Evolutionary conservation across 2,329 filamentous ascomycete species (phyloP).

Genomic region (Fusarium tupiense): DNA sequence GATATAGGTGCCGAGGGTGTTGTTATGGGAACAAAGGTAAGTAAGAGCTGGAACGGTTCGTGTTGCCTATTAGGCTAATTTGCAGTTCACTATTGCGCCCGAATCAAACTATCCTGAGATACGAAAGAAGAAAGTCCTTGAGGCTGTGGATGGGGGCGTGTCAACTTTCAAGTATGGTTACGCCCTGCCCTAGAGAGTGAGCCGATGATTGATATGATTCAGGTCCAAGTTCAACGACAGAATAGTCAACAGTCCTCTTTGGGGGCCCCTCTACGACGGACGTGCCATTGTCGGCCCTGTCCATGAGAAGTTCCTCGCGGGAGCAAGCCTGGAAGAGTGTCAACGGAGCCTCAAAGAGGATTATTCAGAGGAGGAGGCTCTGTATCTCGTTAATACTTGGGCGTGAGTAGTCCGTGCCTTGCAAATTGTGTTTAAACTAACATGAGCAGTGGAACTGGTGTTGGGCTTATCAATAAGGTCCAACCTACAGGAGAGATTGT

Average conservation of each 20-base stretch:
- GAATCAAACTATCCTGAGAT: slow-evolving; percentile 56
- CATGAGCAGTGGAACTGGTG: slow-evolving; percentile 51
- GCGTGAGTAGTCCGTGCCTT: slow-evolving; percentile 44
- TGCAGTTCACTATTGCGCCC: slow-evolving; percentile 54
- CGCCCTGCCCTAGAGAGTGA: neutral
- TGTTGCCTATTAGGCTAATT: slow-evolving; percentile 25
- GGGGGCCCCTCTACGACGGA: slow-evolving; percentile 57
- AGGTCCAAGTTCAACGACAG: slow-evolving; percentile 56
- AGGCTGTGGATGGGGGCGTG: slow-evolving; percentile 55
- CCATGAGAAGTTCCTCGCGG: slow-evolving; percentile 52
- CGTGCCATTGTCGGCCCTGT: slow-evolving; percentile 53
- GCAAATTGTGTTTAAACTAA: slow-evolving; percentile 1
- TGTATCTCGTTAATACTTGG: slow-evolving; percentile 50
- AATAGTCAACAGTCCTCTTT: slow-evolving; percentile 50
- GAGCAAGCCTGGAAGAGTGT: slow-evolving; percentile 56
- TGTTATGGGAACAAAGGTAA: slow-evolving; percentile 56
- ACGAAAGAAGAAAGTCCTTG: slow-evolving; percentile 53
- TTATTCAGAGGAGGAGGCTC: slow-evolving; percentile 47
- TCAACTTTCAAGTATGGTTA: slow-evolving; percentile 56
- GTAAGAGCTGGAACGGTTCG: slow-evolving; percentile 1
- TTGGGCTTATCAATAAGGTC: slow-evolving; percentile 56
- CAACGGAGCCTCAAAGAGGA: slow-evolving; percentile 51
- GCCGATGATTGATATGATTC: neutral
- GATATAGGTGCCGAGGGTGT: slow-evolving; percentile 53
- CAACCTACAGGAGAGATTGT: slow-evolving; percentile 57